Conservation (phyloP, 176 grass and related monocot genomes). For the Musa acuminata region DNA sequence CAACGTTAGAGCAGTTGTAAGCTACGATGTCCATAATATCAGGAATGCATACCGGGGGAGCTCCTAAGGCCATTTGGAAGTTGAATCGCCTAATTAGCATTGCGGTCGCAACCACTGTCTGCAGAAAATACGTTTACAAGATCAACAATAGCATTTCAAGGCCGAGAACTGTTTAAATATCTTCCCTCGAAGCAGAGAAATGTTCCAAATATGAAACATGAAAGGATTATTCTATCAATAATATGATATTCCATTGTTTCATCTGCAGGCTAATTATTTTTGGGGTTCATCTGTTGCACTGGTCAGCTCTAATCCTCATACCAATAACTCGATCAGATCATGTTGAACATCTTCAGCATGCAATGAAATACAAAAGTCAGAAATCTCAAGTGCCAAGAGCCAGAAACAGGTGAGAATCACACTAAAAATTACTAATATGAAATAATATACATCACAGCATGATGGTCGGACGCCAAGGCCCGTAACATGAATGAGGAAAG, state of each 20-base stretch:
- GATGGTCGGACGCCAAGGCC: no score
- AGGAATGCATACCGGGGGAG: slow-evolving; percentile 55
- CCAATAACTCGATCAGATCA: background rate
- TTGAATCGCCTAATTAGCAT: slow-evolving; percentile 90
- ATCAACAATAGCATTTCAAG: background rate
- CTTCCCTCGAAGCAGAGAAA: background rate
- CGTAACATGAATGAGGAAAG: no score
- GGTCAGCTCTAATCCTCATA: background rate
- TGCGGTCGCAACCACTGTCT: slow-evolving; percentile 81
- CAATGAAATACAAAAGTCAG: background rate
- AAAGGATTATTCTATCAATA: background rate
- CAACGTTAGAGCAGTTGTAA: background rate
- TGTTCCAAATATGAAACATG: background rate
- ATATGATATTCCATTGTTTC: background rate
- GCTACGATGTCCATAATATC: background rate
- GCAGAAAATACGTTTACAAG: slow-evolving; percentile 25
- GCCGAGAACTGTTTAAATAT: slow-evolving; percentile 8
- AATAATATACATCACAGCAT: no score
- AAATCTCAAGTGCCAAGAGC: background rate
- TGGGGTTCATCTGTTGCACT: background rate
- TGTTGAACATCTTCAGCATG: background rate
- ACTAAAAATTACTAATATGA: no score
- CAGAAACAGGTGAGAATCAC: no score
- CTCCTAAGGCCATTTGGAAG: slow-evolving; percentile 79
- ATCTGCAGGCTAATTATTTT: no score